These are phyloP conservation scores for Trametes gibbosa DNA, from an alignment of 768 basidiomycete genomes.

Conservation along the genomic window DNA sequence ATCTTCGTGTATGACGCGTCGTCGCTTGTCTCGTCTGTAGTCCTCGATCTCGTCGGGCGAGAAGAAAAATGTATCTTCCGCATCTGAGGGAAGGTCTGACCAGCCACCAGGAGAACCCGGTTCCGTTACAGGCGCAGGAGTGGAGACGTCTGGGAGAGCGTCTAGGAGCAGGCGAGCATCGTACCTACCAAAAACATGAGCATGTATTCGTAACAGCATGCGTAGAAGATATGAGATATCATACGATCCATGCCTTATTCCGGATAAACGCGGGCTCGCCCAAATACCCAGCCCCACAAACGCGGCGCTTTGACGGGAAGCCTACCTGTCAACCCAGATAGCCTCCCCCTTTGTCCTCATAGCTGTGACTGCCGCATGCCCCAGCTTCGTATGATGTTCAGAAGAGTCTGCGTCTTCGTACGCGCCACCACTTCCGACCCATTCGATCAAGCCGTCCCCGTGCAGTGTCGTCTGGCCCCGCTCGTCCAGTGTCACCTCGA, in stretches of 20 bases:
- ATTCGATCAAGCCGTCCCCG: conserved; percentile 35
- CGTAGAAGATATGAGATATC: no score
- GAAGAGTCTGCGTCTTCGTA: not conserved
- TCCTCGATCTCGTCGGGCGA: conserved; percentile 63
- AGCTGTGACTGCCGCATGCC: not conserved
- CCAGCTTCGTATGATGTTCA: conserved; percentile 15
- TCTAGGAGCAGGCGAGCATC: conserved; percentile 78
- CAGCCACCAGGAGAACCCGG: conserved; percentile 60
- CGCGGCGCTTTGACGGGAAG: conserved; percentile 13
- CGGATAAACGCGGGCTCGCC: not conserved
- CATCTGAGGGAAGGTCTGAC: conserved; percentile 83
- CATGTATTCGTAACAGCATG: not conserved
- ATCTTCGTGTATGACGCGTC: conserved; percentile 53
- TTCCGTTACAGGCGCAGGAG: not conserved
- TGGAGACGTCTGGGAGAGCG: conserved; percentile 34
- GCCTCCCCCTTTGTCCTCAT: conserved; percentile 25
- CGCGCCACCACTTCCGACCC: not conserved
- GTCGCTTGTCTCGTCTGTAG: conserved; percentile 64
- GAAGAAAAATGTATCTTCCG: conserved; percentile 84
- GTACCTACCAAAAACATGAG: conserved; percentile 51
- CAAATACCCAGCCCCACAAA: not conserved
- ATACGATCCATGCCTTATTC: conserved; percentile 9
- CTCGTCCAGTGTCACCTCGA: conserved; percentile 29
- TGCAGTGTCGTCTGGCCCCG: conserved; percentile 16
- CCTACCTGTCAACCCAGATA: conserved; percentile 86